These are phyloP conservation scores for Stramenopiles sp. DNA, from an alignment of 352 stramenopile genomes.

Conservation along the genomic window DNA sequence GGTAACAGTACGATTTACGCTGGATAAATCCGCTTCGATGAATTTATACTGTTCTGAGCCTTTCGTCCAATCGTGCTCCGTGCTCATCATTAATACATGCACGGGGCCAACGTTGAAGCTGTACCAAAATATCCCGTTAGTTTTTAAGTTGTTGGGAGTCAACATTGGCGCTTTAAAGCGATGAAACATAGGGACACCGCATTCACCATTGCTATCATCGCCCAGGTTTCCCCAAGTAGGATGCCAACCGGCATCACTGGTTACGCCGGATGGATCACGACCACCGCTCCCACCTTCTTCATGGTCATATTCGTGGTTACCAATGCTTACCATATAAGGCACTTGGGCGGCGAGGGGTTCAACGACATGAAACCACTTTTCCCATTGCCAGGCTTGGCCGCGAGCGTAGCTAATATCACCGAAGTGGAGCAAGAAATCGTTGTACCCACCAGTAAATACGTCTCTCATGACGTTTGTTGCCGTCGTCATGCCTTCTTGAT, in stretches of 20 bases:
- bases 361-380: conserved; percentile 5
- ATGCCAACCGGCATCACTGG: background rate
- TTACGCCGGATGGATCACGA: background rate
- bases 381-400: background rate
- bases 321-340: background rate
- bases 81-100: conserved; percentile 2
- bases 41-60: conserved; percentile 3
- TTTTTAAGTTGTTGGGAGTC: background rate
- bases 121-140: background rate
- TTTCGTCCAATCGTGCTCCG: background rate
- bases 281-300: background rate
- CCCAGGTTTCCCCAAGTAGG: background rate
- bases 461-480: conserved; percentile 4
- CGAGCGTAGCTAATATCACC: background rate
- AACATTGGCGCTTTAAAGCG: background rate
- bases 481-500: background rate
- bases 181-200: background rate
- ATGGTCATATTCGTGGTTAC: conserved; percentile 6
- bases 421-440: background rate
- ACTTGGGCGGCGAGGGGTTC: conserved; percentile 1
- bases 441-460: background rate
- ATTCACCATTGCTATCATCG: background rate
- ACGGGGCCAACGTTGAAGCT: conserved; percentile 10
- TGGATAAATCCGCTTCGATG: background rate
- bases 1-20: background rate